Base-by-base conservation (phyloP, 1,139 yeast species). In the Nakaseomyces delphensis region DNA sequence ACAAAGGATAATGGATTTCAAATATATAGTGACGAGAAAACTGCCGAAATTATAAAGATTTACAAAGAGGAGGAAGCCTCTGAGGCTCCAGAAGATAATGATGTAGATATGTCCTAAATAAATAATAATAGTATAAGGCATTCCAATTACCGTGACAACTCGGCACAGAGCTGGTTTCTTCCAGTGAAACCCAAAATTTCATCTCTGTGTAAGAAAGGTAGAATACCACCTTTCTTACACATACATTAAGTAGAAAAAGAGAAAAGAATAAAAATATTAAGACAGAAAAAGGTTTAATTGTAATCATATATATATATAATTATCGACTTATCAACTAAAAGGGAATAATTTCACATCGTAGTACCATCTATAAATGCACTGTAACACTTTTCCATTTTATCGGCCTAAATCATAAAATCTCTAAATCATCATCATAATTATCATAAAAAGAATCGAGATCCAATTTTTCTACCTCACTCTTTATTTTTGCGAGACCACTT, bases 1-100 rank as follows among this genome's bases (percentile, higher is more conserved):
- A 91, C 98, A 28, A 73, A 74, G 54, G 93, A 80, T 28, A 76
- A 74, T 32, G 98, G 98, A 0, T 93, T 87, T 68, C 77, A 81
- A 63, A 80, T 91, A 47, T 93, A 93, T 65, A 71, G 73, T 38
- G 95, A 89, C 55, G 86, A 77, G 40, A 81, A 82, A 62, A 86
- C 95, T 57, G 86, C 85, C 42, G 82, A 74, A 46, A 83, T 89
- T 43, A 91, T 91, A 48, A 78, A 77, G 53, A 72, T 69, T 46
- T 71, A 89, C 60, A 84, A 81, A 55, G 86, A 81, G 55, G 84
- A 80, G 62, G 81, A 75, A 52, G 71, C 73, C 35, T 77, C 76
- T 41, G 75, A 71, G 49, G 57, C 55, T 38, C 51, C 62, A 19
- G 59, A 57, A 39, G 54, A 49, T 19, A 45, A 50, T 15, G 64